phyloP scores from a whole-genome alignment of 192 early-diverging fungal species.

The Linnemannia hyalina region DNA sequence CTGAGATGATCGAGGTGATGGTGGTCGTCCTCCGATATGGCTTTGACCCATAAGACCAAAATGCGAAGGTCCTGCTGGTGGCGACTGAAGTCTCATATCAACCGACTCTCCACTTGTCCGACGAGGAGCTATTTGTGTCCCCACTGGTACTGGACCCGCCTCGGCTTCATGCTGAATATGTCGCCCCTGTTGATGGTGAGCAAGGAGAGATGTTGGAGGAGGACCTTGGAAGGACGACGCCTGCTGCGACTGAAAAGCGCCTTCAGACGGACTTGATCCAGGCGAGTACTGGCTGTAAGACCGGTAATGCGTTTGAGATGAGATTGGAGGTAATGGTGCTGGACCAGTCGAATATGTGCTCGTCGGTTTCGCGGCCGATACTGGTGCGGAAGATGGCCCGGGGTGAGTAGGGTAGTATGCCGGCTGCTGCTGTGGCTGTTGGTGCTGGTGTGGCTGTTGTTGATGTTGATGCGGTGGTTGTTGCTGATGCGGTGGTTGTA shows the following conservation, averaged over 20 bases:
- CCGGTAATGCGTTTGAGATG: conserved; percentile 38
- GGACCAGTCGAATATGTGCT: conserved; percentile 4
- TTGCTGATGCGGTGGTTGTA: conserved; percentile 33
- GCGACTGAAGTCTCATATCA: conserved; percentile 42
- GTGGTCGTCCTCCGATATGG: conserved; percentile 7
- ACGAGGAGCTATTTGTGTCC: conserved; percentile 13
- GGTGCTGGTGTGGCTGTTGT: conserved; percentile 12
- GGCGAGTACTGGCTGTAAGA: conserved; percentile 36
- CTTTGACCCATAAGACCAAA: conserved; percentile 13
- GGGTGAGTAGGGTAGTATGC: conserved; percentile 26
- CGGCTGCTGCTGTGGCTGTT: conserved; percentile 14
- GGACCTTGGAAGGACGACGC: neutral
- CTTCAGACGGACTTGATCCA: conserved; percentile 23
- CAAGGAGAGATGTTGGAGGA: conserved; percentile 7
- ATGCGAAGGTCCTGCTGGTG: conserved; percentile 16
- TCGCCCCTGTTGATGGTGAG: conserved; percentile 17
- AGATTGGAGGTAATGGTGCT: conserved; percentile 33
- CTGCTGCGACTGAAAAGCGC: conserved; percentile 6
- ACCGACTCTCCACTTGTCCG: conserved; percentile 27
- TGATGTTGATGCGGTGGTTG: conserved; percentile 17
- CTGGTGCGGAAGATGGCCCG: conserved; percentile 9
- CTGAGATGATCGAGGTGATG: conserved; percentile 14
- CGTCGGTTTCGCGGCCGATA: neutral
- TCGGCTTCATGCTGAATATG: conserved; percentile 11
- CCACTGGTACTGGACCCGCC: neutral